A percentile compares a stretch with the other conserved stretches of the same genome.
Conservation (phyloP, 2,329 filamentous ascomycete species). For the Fusarium xyrophilum region DNA sequence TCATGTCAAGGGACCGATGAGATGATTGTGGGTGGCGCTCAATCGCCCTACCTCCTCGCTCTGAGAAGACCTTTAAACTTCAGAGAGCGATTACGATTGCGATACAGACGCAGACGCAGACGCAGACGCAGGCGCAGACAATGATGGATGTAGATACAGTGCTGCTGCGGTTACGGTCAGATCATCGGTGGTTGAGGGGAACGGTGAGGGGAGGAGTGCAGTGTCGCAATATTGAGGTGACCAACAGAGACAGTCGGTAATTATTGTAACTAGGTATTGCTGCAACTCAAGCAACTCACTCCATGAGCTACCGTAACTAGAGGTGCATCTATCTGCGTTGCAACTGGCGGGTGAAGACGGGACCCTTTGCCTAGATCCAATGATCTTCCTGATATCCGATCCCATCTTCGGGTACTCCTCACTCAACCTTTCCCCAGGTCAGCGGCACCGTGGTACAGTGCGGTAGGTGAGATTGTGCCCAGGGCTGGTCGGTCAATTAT, state of each 20-base stretch:
- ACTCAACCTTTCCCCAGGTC: conserved; percentile 16
- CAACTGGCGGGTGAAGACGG: conserved; percentile 24
- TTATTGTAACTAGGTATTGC: not conserved
- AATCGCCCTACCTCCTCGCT: not conserved
- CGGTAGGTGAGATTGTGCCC: conserved; percentile 6
- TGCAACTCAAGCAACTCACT: conserved; percentile 1
- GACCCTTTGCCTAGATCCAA: conserved; percentile 9
- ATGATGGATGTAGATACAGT: not conserved
- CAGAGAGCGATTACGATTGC: not conserved
- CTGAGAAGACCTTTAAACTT: not conserved
- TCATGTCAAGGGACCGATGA: conserved; percentile 27
- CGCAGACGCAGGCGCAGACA: not conserved
- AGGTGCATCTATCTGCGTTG: conserved; percentile 17
- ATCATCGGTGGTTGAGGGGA: conserved; percentile 13
- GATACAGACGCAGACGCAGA: not conserved
- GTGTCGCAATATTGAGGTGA: conserved; percentile 12
- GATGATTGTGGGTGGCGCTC: conserved; percentile 13
- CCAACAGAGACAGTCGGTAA: not conserved
- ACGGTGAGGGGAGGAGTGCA: conserved; percentile 22
- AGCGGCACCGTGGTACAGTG: not conserved
- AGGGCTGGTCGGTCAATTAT: conserved; percentile 17
- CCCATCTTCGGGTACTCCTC: conserved; percentile 9
- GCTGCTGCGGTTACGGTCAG: not conserved
- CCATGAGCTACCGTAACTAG: not conserved
- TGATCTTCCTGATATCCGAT: conserved; percentile 16